Percentiles rank a stretch among this genome's conserved stretches.
Conservation (phyloP, 345 rosid genomes). For the Eucalyptus viminalis region DNA sequence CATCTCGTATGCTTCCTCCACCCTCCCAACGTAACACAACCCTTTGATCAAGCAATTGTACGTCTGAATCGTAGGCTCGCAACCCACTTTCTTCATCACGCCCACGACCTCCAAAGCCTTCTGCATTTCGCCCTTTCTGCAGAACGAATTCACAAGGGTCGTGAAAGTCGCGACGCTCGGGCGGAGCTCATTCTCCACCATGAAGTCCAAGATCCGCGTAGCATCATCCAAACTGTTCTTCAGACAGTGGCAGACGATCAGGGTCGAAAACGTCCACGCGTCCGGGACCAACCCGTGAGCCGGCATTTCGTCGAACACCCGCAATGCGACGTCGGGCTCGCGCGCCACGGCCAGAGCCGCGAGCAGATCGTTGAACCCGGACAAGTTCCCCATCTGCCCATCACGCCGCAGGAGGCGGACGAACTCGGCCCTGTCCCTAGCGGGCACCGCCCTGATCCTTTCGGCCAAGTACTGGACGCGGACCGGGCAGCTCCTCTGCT, state of each 20-base stretch:
- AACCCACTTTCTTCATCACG: constrained; percentile 19
- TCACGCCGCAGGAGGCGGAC: not conserved
- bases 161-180: constrained; percentile 34
- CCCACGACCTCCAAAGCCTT: constrained; percentile 33
- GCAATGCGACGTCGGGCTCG: constrained; percentile 21
- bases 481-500: not conserved
- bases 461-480: constrained; percentile 1
- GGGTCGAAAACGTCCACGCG: constrained; percentile 23
- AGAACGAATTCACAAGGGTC: constrained; percentile 17
- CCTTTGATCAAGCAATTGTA: constrained; percentile 61
- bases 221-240: constrained; percentile 30
- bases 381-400: not conserved
- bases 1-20: constrained; percentile 47
- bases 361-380: constrained; percentile 21
- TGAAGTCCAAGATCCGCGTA: constrained; percentile 13
- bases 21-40: constrained; percentile 58
- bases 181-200: constrained; percentile 19
- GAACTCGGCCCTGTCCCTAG: not conserved
- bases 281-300: constrained; percentile 18
- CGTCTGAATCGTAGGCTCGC: constrained; percentile 25
- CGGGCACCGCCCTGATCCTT: constrained; percentile 8
- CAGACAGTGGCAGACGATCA: constrained; percentile 31
- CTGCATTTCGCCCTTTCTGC: constrained; percentile 33
- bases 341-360: constrained; percentile 15
- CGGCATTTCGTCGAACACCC: constrained; percentile 8